These are phyloP conservation scores for Cercospora sojina DNA, from an alignment of 2,329 filamentous ascomycete genomes.

Conservation along the genomic window DNA sequence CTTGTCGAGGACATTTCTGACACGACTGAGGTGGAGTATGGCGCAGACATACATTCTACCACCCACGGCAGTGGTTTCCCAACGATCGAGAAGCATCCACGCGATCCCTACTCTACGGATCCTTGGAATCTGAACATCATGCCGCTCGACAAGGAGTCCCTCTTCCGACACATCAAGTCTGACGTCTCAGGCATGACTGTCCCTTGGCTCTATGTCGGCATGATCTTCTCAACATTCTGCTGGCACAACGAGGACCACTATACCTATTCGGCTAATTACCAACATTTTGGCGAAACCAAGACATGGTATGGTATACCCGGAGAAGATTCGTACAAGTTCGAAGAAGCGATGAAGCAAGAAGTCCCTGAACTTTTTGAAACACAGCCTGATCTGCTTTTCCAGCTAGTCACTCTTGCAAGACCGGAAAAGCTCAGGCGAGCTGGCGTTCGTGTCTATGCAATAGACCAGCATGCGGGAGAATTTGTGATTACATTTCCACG, in stretches of 20 bases:
- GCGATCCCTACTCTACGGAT: constrained; percentile 81
- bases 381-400: constrained; percentile 92
- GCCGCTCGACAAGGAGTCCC: constrained; percentile 82
- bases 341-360: constrained; percentile 89
- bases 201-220: constrained; percentile 97
- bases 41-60: constrained; percentile 95
- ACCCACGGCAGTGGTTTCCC: constrained; percentile 97
- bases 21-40: constrained; percentile 96
- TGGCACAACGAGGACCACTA: constrained; percentile 99
- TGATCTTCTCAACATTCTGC: constrained; percentile 99
- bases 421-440: constrained; percentile 91
- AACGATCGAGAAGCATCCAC: constrained; percentile 85
- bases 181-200: constrained; percentile 99
- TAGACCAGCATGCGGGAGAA: constrained; percentile 95
- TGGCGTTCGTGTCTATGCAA: constrained; percentile 85
- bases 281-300: constrained; percentile 96
- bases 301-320: constrained; percentile 99
- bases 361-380: constrained; percentile 96
- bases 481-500: constrained; percentile 96
- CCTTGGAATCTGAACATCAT: constrained; percentile 95
- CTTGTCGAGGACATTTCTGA: constrained; percentile 91
- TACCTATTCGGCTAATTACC: constrained; percentile 95
- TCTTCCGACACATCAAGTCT: constrained; percentile 96
- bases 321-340: constrained; percentile 90
- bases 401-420: constrained; percentile 92